phyloP scores from a whole-genome alignment of 2,329 filamentous ascomycete genomes.

The Emmonsiellopsis sp. region DNA sequence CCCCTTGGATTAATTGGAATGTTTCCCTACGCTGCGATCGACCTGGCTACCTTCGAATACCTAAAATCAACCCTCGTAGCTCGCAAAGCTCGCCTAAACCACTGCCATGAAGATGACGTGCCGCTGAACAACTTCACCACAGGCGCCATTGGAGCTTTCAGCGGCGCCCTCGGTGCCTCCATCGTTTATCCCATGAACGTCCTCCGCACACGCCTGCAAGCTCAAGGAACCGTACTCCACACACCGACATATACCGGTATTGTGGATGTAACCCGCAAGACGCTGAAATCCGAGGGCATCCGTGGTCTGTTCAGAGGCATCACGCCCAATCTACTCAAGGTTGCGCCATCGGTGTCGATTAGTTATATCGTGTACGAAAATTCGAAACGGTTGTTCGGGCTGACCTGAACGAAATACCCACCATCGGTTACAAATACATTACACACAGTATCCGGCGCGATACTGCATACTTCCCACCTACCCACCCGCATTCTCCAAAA shows the following conservation, averaged over 20 bases:
- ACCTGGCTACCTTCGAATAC: conserved; percentile 90
- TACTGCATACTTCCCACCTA: no score
- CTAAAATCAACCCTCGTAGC: conserved; percentile 67
- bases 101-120: conserved; percentile 75
- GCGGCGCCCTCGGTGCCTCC: conserved; percentile 85
- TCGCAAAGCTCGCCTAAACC: conserved; percentile 59
- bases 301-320: conserved; percentile 88
- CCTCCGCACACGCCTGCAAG: conserved; percentile 82
- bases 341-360: conserved; percentile 90
- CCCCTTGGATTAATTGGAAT: conserved; percentile 92
- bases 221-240: conserved; percentile 88
- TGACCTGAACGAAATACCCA: conserved; percentile 27
- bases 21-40: conserved; percentile 96
- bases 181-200: conserved; percentile 94
- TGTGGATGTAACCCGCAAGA: conserved; percentile 77
- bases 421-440: no score
- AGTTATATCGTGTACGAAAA: conserved; percentile 92
- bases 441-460: no score
- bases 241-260: conserved; percentile 85
- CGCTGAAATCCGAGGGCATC: conserved; percentile 70
- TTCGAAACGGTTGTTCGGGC: conserved; percentile 61
- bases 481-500: no score
- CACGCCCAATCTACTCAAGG: conserved; percentile 91
- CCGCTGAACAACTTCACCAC: conserved; percentile 72
- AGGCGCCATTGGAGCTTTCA: conserved; percentile 81